A percentile compares a stretch with the other conserved stretches of the same genome.
phyloP scores from a whole-genome alignment of 108 stramenopile genomes.

The Cyclotella atomus region DNA sequence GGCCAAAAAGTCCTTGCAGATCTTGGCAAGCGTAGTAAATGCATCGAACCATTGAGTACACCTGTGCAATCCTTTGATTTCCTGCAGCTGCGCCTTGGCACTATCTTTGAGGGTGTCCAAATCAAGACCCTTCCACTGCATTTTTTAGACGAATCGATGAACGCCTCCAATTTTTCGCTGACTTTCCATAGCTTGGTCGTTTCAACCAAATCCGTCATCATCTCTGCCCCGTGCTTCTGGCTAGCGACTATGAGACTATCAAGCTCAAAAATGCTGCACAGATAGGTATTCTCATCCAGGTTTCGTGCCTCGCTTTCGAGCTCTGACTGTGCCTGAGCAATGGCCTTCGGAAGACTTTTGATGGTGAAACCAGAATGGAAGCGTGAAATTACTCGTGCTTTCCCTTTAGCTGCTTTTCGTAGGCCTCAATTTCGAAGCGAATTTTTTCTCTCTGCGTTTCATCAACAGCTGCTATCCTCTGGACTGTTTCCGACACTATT shows the following conservation, averaged over 20 bases:
- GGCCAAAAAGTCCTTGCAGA: conserved; percentile 78
- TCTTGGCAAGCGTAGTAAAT: conserved; percentile 54
- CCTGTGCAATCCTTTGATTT: conserved; percentile 61
- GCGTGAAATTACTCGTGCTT: conserved; percentile 50
- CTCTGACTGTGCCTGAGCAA: conserved; percentile 42
- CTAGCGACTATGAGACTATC: conserved; percentile 55
- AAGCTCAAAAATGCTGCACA: conserved; percentile 77
- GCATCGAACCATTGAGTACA: conserved; percentile 59
- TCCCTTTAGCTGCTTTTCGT: conserved; percentile 51
- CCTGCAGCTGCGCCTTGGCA: conserved; percentile 66
- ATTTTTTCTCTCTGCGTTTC: conserved; percentile 64
- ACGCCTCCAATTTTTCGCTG: conserved; percentile 49
- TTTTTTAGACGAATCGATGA: conserved; percentile 55
- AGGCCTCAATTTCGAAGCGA: conserved; percentile 62
- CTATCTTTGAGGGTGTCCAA: conserved; percentile 72
- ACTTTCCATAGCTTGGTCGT: conserved; percentile 73
- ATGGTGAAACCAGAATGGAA: conserved; percentile 55
- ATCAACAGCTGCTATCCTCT: conserved; percentile 60
- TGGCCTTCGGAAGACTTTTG: conserved; percentile 13
- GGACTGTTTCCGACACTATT: conserved; percentile 54
- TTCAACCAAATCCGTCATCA: conserved; percentile 43
- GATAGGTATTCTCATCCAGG: conserved; percentile 57
- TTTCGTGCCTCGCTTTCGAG: conserved; percentile 43
- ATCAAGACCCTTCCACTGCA: conserved; percentile 68
- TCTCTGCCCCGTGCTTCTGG: conserved; percentile 27